A percentile compares a stretch with the other conserved stretches of the same genome.
These are phyloP conservation scores for Vanilla planifolia DNA, from an alignment of 106 monocot genomes.

Conservation along the genomic window DNA sequence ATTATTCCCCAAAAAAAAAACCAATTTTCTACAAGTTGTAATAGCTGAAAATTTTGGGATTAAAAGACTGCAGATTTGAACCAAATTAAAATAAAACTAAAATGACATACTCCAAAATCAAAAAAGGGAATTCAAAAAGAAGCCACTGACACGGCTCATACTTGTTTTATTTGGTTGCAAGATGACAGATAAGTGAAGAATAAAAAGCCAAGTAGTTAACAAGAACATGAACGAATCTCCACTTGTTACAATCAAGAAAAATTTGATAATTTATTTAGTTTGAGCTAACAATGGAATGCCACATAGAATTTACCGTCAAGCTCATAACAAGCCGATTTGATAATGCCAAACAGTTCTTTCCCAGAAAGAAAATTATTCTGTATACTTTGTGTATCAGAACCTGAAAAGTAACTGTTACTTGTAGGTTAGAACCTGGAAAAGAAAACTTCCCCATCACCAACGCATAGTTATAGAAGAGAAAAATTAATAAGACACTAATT, in stretches of 20 bases:
- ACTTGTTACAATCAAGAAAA: neutral
- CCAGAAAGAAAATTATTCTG: constrained; percentile 2
- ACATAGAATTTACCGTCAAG: constrained; percentile 26
- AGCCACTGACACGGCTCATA: too few species aligned
- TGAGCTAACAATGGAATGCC: neutral
- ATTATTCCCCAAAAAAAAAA: too few species aligned
- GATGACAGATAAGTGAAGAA: too few species aligned
- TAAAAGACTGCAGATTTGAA: too few species aligned
- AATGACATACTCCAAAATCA: too few species aligned
- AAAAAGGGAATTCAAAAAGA: too few species aligned
- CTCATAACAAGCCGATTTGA: constrained; percentile 27
- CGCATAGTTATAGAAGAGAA: neutral
- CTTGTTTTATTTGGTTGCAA: too few species aligned
- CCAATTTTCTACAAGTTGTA: too few species aligned
- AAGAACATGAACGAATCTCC: too few species aligned
- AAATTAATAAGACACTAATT: neutral
- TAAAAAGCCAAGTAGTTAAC: too few species aligned
- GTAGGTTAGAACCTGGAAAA: constrained; percentile 21
- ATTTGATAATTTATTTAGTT: neutral
- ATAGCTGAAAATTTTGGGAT: too few species aligned
- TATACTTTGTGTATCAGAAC: constrained; percentile 19
- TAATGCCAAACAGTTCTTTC: constrained; percentile 24
- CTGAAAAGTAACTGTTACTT: constrained; percentile 26
- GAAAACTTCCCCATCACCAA: neutral
- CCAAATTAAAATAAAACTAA: too few species aligned